Evolutionary conservation across 805 yeast genomes (phyloP).

Genomic region (Nakazawaea pomicola): DNA sequence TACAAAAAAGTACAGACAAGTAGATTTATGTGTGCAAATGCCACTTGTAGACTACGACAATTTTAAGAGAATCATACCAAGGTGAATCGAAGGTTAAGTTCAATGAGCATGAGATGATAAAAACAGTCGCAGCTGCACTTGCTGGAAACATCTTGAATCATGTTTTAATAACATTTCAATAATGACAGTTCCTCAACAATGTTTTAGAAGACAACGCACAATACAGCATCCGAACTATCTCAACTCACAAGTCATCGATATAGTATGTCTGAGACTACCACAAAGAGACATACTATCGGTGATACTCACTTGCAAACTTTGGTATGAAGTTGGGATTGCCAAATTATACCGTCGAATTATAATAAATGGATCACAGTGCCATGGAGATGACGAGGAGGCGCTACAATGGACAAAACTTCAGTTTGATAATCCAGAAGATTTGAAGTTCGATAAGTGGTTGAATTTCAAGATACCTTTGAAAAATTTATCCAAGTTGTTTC

Average conservation of each 20-base stretch:
- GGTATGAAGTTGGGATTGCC: background rate
- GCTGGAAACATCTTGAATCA: too few species aligned
- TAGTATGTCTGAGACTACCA: background rate
- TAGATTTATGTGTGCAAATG: too few species aligned
- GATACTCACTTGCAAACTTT: conserved; percentile 1
- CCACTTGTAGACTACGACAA: too few species aligned
- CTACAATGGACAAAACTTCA: conserved; percentile 1
- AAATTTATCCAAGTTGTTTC: conserved; percentile 3
- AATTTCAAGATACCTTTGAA: conserved; percentile 5
- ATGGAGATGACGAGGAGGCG: too few species aligned
- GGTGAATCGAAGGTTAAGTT: too few species aligned
- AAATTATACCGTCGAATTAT: conserved; percentile 1
- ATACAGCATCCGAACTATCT: conserved; percentile 1
- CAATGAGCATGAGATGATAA: too few species aligned
- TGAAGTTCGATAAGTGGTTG: conserved; percentile 4
- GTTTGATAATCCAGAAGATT: conserved; percentile 2
- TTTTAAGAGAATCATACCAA: too few species aligned
- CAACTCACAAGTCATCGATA: background rate
- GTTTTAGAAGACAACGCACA: background rate
- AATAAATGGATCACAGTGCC: conserved; percentile 8
- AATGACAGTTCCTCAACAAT: background rate
- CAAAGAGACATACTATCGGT: conserved; percentile 1
- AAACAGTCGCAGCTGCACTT: too few species aligned
- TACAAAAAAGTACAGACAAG: too few species aligned
- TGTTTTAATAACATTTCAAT: background rate